Evolutionary conservation across 305 asterid species (phyloP).

Genomic region (Petunia hybrid): DNA sequence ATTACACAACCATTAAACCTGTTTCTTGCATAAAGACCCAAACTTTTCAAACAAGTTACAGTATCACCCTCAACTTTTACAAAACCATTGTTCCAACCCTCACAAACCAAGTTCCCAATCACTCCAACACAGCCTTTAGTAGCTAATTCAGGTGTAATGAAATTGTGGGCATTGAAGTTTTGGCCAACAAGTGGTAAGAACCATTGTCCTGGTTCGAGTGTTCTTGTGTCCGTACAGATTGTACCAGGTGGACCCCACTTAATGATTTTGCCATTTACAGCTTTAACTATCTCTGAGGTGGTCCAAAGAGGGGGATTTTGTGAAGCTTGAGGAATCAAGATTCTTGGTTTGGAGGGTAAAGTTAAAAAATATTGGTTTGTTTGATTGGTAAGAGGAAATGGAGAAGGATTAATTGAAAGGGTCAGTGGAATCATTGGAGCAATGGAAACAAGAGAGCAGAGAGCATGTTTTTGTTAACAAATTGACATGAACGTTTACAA

Average conservation of each 20-base stretch:
- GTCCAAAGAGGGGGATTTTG: slow-evolving; percentile 39
- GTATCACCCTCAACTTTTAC: slow-evolving; percentile 36
- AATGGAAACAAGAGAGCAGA: neutral
- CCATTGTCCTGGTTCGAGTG: slow-evolving; percentile 49
- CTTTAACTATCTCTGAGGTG: slow-evolving; percentile 39
- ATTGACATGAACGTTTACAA: neutral
- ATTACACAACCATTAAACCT: slow-evolving; percentile 41
- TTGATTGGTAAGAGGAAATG: neutral
- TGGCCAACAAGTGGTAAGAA: slow-evolving; percentile 45
- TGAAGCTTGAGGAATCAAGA: slow-evolving; percentile 4
- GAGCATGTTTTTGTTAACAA: neutral
- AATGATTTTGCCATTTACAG: slow-evolving; percentile 37
- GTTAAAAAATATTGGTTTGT: neutral
- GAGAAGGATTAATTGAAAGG: neutral
- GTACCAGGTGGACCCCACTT: slow-evolving; percentile 44
- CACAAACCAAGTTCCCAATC: slow-evolving; percentile 39
- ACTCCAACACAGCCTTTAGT: slow-evolving; percentile 40
- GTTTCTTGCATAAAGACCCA: slow-evolving; percentile 38
- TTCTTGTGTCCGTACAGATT: slow-evolving; percentile 48
- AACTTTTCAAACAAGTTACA: slow-evolving; percentile 26
- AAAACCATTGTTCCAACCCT: slow-evolving; percentile 41
- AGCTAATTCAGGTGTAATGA: slow-evolving; percentile 41
- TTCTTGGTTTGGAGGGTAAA: neutral
- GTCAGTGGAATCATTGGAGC: slow-evolving; percentile 18
- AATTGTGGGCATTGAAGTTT: slow-evolving; percentile 45